Percentiles rank a stretch among this genome's conserved stretches.
Conservation (phyloP, 768 basidiomycete species). For the Leccinum rimulosum region DNA sequence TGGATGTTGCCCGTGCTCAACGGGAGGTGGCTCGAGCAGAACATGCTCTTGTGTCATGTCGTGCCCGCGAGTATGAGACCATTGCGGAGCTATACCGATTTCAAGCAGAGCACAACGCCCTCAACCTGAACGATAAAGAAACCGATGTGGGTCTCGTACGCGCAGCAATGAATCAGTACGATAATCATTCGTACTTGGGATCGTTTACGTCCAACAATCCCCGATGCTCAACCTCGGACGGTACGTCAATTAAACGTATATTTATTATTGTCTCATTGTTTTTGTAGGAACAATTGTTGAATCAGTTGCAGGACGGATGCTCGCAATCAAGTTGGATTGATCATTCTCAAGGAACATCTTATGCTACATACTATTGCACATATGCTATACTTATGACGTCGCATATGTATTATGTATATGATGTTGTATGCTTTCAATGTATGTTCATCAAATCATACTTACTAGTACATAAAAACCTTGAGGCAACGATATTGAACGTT, state of each 20-base stretch:
- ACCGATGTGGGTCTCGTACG: neutral
- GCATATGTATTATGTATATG: too few relatives aligned
- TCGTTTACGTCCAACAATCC: too few relatives aligned
- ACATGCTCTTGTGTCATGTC: neutral
- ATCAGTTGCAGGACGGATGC: neutral
- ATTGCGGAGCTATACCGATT: neutral
- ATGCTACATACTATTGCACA: too few relatives aligned
- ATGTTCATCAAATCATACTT: too few relatives aligned
- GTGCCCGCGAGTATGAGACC: neutral
- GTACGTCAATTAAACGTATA: neutral
- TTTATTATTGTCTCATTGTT: too few relatives aligned
- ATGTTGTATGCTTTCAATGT: too few relatives aligned
- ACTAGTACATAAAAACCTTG: too few relatives aligned
- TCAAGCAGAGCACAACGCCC: neutral
- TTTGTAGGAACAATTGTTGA: neutral
- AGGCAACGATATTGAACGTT: too few relatives aligned
- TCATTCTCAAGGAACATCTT: too few relatives aligned
- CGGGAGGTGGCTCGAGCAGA: neutral
- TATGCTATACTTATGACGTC: too few relatives aligned
- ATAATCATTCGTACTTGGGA: too few relatives aligned
- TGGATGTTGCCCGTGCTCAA: neutral
- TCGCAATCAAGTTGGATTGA: neutral
- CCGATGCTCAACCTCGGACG: neutral
- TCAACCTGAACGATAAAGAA: neutral
- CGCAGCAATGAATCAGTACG: neutral